Conservation (phyloP, 2,329 filamentous ascomycete species). For the Talaromyces pinophilus region DNA sequence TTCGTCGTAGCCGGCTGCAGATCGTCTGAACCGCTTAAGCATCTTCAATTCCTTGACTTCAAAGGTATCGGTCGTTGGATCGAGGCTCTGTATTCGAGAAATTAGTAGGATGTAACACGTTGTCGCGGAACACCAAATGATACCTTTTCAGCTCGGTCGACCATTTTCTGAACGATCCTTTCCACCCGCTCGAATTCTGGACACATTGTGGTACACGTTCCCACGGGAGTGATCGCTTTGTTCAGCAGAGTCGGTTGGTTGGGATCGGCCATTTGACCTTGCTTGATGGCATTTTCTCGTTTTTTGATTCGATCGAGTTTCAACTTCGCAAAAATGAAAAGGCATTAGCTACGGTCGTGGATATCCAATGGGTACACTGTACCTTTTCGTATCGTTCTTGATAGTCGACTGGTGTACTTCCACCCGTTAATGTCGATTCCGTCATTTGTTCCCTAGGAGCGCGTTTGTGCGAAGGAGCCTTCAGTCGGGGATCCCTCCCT, state of each 20-base stretch:
- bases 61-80: slow-evolving; percentile 37
- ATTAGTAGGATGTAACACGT: slow-evolving; percentile 23
- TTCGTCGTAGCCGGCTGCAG: slow-evolving; percentile 63
- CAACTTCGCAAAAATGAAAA: slow-evolving; percentile 37
- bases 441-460: slow-evolving; percentile 22
- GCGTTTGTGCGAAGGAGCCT: slow-evolving; percentile 13
- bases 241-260: slow-evolving; percentile 61
- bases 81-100: slow-evolving; percentile 32
- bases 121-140: neutral
- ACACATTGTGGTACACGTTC: slow-evolving; percentile 65
- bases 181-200: slow-evolving; percentile 64
- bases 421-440: slow-evolving; percentile 28
- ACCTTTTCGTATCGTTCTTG: slow-evolving; percentile 43
- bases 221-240: slow-evolving; percentile 63
- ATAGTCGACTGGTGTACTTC: slow-evolving; percentile 31
- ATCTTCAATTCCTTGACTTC: slow-evolving; percentile 50
- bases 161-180: slow-evolving; percentile 62
- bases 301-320: slow-evolving; percentile 54
- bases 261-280: slow-evolving; percentile 60
- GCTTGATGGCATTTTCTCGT: slow-evolving; percentile 53
- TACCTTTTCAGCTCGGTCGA: slow-evolving; percentile 63
- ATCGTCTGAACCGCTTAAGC: slow-evolving; percentile 65
- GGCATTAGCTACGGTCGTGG: slow-evolving; percentile 5
- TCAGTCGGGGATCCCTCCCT: slow-evolving; percentile 26
- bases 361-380: slow-evolving; percentile 19